Conservation (phyloP, 1,284 basidiomycete genomes). For the Heimioporus retisporus region DNA sequence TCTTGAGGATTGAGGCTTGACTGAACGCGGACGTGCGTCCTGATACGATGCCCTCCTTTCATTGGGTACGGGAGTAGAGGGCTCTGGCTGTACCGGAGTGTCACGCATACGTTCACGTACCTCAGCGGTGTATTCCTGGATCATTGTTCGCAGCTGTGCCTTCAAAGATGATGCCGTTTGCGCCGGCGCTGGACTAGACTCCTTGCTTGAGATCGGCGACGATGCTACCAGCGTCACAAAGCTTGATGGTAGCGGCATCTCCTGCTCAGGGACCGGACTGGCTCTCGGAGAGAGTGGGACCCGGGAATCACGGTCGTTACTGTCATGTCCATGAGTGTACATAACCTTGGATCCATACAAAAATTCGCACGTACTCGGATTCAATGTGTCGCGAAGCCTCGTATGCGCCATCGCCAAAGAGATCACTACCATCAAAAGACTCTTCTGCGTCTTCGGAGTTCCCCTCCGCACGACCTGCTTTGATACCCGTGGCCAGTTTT, state of each 20-base stretch:
- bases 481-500: background rate
- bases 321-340: background rate
- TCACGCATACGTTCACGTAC: conserved; percentile 17
- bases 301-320: conserved; percentile 14
- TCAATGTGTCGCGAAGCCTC: no score
- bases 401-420: conserved; percentile 32
- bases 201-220: conserved; percentile 19
- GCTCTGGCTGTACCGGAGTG: conserved; percentile 23
- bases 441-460: background rate
- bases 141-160: conserved; percentile 12
- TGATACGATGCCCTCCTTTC: conserved; percentile 2
- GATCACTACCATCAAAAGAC: conserved; percentile 30
- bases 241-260: conserved; percentile 25
- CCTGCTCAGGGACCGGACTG: conserved; percentile 3
- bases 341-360: background rate
- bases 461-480: conserved; percentile 1
- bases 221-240: conserved; percentile 38
- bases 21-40: conserved; percentile 34
- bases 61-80: conserved; percentile 5
- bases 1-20: conserved; percentile 15
- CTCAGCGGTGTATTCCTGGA: conserved; percentile 12
- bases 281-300: conserved; percentile 9
- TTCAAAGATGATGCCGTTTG: background rate
- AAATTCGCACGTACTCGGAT: no score
- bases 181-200: background rate